Evolutionary conservation across 257 asterid species (phyloP), one percentile per base, ranked within the genome.

Genomic region (Pogostemon cablin): DNA sequence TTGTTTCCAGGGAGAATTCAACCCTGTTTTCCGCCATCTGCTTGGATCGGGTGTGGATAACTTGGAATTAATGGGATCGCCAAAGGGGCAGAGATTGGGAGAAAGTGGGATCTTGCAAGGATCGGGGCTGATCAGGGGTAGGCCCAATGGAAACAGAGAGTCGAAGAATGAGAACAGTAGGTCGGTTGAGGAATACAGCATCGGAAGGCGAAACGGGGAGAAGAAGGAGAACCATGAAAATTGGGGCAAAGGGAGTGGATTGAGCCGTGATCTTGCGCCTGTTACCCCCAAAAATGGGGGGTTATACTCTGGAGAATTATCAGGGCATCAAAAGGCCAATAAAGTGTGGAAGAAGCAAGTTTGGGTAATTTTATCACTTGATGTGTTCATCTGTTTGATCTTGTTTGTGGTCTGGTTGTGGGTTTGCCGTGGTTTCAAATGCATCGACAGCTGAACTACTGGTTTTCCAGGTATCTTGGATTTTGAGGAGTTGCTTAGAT

Each of bases 341-440:
- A 83, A 80, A 65, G 88, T 82, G 6, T 93, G 99, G 99, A 87
- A 89, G 86, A 93, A 83, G 78, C 98, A 87, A 69, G 96, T 89
- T 48, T 87, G 93, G 96, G 74, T 92, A 57, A 90, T 92, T 44
- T 72, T 93, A 4, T 85, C 86, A 0, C 81, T 89, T 73, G 97
- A 93, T 79, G 77, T 89, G 79, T 64, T 91, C 71, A 73, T 88
- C 40, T 93, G 99, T 48, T 67, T 74, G 5, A 69, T 85, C 44
- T 72, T 93, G 92, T 93, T 93, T 76, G 80, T 68, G 0, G 81
- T 93, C 3, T 91, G 99, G 99, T 71, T 91, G 80, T 91, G 91
- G 81, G 84, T 93, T 80, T 91, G 99, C 81, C 77, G 91, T 59
- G 99, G 99, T 15, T 82, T 93, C 76, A 83, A 87, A 76, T 93